A percentile compares a stretch with the other conserved stretches of the same genome.
Evolutionary conservation across 441 rosid genomes (phyloP).

Genomic region (Pelargonium citronellum): DNA sequence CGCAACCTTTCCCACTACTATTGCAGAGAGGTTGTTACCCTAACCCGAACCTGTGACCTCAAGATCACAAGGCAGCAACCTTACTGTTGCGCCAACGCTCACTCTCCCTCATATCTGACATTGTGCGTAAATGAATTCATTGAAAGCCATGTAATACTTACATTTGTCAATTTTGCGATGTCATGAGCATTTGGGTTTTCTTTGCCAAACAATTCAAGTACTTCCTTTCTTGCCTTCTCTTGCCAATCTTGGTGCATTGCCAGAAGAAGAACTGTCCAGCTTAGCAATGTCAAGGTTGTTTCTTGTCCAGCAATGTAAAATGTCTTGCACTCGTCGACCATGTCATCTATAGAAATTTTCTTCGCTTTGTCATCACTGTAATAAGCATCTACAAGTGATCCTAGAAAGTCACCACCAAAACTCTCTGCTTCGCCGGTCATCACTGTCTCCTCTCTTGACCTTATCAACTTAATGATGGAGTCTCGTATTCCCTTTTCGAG

Average conservation of each 20-base stretch:
- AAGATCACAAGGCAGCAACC: too few relatives aligned
- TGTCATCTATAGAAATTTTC: neutral
- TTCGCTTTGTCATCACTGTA: neutral
- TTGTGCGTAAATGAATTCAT: neutral
- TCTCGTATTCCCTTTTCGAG: constrained; percentile 17
- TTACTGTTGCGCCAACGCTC: too few relatives aligned
- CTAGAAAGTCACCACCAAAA: constrained; percentile 15
- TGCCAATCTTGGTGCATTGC: constrained; percentile 20
- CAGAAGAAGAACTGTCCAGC: constrained; percentile 18
- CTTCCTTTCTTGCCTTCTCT: constrained; percentile 23
- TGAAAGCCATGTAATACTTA: neutral
- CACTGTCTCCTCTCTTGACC: constrained; percentile 23
- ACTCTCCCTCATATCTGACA: too few relatives aligned
- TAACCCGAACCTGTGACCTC: too few relatives aligned
- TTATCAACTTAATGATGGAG: constrained; percentile 16
- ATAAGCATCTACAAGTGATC: neutral
- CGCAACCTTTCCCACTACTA: too few relatives aligned
- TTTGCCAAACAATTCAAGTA: constrained; percentile 16
- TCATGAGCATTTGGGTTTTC: neutral
- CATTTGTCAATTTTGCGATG: neutral
- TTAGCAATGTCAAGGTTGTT: constrained; percentile 16
- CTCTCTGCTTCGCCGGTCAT: constrained; percentile 19
- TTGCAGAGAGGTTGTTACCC: too few relatives aligned
- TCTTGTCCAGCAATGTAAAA: constrained; percentile 26
- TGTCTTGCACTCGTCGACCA: constrained; percentile 27